A percentile compares a stretch with the other conserved stretches of the same genome.
These are phyloP conservation scores for Ophiosphaerella korrae DNA, from an alignment of 2,329 filamentous ascomycete genomes.

Conservation along the genomic window DNA sequence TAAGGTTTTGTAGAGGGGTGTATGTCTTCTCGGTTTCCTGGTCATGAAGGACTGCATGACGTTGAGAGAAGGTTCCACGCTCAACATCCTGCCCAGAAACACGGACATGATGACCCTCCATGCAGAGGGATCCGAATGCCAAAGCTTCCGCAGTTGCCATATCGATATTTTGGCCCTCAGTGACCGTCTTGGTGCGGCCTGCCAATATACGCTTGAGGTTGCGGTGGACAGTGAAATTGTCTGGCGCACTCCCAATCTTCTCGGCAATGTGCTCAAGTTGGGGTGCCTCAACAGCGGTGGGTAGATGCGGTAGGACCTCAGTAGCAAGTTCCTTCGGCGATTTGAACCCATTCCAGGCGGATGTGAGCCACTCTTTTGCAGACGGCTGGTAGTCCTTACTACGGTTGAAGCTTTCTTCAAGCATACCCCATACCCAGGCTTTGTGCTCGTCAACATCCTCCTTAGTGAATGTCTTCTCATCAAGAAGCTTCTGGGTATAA, in stretches of 20 bases:
- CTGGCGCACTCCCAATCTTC: slow-evolving; percentile 77
- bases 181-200: slow-evolving; percentile 87
- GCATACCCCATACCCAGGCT: slow-evolving; percentile 99
- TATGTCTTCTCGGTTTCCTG: slow-evolving; percentile 93
- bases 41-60: slow-evolving; percentile 96
- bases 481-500: slow-evolving; percentile 87
- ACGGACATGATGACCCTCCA: slow-evolving; percentile 94
- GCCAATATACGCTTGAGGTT: slow-evolving; percentile 96
- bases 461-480: slow-evolving; percentile 94
- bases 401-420: slow-evolving; percentile 95
- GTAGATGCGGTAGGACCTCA: slow-evolving; percentile 89
- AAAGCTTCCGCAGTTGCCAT: slow-evolving; percentile 97
- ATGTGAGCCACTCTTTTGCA: slow-evolving; percentile 97
- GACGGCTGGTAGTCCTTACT: slow-evolving; percentile 98
- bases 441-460: slow-evolving; percentile 99
- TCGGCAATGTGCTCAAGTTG: slow-evolving; percentile 81
- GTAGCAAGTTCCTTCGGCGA: slow-evolving; percentile 96
- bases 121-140: slow-evolving; percentile 88
- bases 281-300: slow-evolving; percentile 76
- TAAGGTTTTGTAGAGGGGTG: slow-evolving; percentile 87
- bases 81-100: slow-evolving; percentile 99
- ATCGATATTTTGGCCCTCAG: slow-evolving; percentile 93
- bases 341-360: slow-evolving; percentile 99
- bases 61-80: slow-evolving; percentile 98
- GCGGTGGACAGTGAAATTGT: slow-evolving; percentile 86